These are phyloP conservation scores for Postia placenta DNA, from an alignment of 768 basidiomycete genomes.

Conservation along the genomic window DNA sequence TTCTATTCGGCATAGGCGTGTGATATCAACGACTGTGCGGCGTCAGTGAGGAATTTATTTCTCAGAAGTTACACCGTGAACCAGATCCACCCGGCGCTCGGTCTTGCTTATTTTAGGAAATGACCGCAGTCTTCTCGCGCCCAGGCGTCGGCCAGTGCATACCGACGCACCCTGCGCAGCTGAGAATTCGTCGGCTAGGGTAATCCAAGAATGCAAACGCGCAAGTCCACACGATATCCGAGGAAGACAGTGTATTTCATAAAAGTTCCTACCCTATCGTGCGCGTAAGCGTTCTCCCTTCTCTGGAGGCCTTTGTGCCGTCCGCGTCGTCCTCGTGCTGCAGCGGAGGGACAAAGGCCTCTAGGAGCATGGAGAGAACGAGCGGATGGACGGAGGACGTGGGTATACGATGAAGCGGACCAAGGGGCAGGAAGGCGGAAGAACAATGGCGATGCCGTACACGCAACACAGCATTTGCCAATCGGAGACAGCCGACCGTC, in stretches of 20 bases:
- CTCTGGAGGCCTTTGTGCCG: too few relatives aligned
- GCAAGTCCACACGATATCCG: too few relatives aligned
- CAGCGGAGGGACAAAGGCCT: neutral
- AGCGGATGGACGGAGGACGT: neutral
- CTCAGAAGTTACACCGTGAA: neutral
- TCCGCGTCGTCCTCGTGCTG: neutral
- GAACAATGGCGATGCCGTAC: conserved; percentile 6
- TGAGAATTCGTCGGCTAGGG: neutral
- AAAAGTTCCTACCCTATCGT: neutral
- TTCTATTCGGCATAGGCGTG: too few relatives aligned
- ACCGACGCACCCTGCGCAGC: neutral
- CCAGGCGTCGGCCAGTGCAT: too few relatives aligned
- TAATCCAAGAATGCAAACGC: neutral
- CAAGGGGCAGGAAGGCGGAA: neutral
- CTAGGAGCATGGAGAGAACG: neutral
- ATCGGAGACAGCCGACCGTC: conserved; percentile 4
- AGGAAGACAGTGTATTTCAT: too few relatives aligned
- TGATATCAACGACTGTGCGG: neutral
- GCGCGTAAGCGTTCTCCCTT: neutral
- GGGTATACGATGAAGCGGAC: neutral
- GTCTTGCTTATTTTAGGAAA: conserved; percentile 3
- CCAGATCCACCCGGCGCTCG: neutral
- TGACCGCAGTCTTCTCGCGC: neutral
- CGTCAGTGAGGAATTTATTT: neutral
- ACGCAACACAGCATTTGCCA: neutral